Evolutionary conservation across 2,329 filamentous ascomycete genomes (phyloP).

Genomic region (Raffaelea deltoideospora): DNA sequence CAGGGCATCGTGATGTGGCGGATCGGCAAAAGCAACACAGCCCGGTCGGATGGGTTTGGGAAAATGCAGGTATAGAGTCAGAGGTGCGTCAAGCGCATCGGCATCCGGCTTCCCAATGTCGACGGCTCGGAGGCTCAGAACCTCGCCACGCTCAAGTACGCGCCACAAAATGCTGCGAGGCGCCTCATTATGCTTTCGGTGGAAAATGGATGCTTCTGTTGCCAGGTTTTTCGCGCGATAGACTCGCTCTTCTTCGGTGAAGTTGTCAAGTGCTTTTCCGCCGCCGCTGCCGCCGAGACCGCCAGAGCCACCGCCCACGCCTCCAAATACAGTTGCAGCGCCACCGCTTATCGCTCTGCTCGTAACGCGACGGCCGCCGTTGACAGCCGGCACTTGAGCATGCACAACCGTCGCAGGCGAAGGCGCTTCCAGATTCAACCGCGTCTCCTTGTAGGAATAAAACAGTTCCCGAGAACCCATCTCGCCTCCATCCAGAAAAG

Average conservation of each 20-base stretch:
- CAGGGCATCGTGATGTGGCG: conserved; percentile 60
- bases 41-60: conserved; percentile 55
- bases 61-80: conserved; percentile 68
- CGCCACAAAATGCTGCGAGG: conserved; percentile 88
- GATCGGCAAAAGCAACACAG: conserved; percentile 72
- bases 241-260: conserved; percentile 51
- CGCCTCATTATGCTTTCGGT: conserved; percentile 58
- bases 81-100: conserved; percentile 49
- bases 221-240: conserved; percentile 64
- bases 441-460: conserved; percentile 73
- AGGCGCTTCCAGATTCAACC: conserved; percentile 64
- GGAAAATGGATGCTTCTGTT: conserved; percentile 67
- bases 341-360: not conserved
- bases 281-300: conserved; percentile 11
- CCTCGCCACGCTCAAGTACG: conserved; percentile 61
- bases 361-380: conserved; percentile 11
- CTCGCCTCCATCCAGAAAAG: conserved; percentile 37
- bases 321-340: not conserved
- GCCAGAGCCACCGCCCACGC: conserved; percentile 2
- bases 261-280: conserved; percentile 22
- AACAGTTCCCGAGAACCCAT: conserved; percentile 50
- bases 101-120: conserved; percentile 58
- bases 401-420: conserved; percentile 54
- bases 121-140: conserved; percentile 69
- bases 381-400: conserved; percentile 48